Base-by-base conservation (phyloP, 305 asterid species). In the Fraxinus baroniana region DNA sequence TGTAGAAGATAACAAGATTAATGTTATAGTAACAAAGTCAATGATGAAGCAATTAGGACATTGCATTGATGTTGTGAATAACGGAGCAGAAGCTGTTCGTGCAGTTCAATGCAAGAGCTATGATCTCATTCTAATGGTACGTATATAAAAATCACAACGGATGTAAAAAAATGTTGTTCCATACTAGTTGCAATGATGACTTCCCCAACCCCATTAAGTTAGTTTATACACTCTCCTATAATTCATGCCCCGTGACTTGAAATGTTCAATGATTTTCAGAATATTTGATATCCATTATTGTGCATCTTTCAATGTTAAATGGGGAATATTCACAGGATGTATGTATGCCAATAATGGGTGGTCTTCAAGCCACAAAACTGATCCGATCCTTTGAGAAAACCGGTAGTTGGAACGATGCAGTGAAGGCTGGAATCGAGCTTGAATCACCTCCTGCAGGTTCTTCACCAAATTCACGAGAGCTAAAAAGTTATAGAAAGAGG, bases 281-380 rank as follows among this genome's bases (percentile, higher is more conserved):
- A 18, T 57, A 18, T 20, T 57, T 18, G 13, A 20, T 7, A 2
- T 57, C 13, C 68, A 22, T 24, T 24, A 24, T 24, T 8, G 35
- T 64, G 73, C 5, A 1, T 7, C 6, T 64, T 9, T 64, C 15
- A 64, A 24, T 64, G n/a, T 15, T 64, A 8, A 64, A 64, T 10
- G 73, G 32, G 73, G 35, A 28, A 70, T 5, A 32, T 32, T 30
- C 85, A 83, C 87, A 95, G 98, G 98, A 95, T 80, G 97, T 95
- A 26, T 94, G 90, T 87, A 95, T 95, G 98, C 98, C 98, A 18
- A 94, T 91, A 79, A 91, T 95, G 98, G 94, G 92, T 86, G 98
- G 98, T 30, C 94, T 92, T 77, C 89, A 94, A 88, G 98, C 98
- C 4, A 94, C 98, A 10, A 88, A 93, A 85, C 60, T 92, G 68